A percentile compares a stretch with the other conserved stretches of the same genome.
Evolutionary conservation across 495 filamentous ascomycete genomes (phyloP).

Genomic region (Penicillium pulvis): DNA sequence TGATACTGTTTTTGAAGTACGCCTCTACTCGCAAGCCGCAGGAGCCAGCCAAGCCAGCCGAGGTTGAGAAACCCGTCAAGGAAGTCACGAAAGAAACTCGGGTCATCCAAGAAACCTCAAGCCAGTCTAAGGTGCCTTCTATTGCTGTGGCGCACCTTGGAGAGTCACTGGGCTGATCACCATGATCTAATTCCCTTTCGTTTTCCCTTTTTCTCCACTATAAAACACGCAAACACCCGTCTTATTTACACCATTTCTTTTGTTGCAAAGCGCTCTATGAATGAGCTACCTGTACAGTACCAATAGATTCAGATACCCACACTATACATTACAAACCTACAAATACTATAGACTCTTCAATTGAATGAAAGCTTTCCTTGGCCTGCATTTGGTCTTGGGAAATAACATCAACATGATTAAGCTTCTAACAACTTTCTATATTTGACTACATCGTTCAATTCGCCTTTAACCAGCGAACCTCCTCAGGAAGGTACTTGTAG

Average conservation of each 20-base stretch:
- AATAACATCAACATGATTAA: too few species aligned
- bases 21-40: constrained; percentile 39
- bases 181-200: background rate
- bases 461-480: constrained; percentile 24
- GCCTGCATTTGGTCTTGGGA: too few species aligned
- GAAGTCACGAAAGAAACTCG: constrained; percentile 30
- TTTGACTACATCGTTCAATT: background rate
- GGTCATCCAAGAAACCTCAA: constrained; percentile 21
- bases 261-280: background rate
- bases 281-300: constrained; percentile 5
- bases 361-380: too few species aligned
- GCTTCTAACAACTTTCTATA: too few species aligned
- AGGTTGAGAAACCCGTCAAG: constrained; percentile 38
- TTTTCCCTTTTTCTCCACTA: constrained; percentile 2
- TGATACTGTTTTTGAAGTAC: constrained; percentile 49
- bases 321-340: background rate
- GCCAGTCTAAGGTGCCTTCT: constrained; percentile 5
- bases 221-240: background rate
- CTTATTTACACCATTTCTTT: background rate
- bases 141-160: constrained; percentile 34
- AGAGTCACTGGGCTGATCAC: constrained; percentile 41
- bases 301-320: constrained; percentile 4
- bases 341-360: background rate
- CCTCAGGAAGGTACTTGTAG: constrained; percentile 24
- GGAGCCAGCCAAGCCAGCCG: constrained; percentile 34